Evolutionary conservation across 306 rosid species (phyloP).

Genomic region (Trifolium subterraneum): DNA sequence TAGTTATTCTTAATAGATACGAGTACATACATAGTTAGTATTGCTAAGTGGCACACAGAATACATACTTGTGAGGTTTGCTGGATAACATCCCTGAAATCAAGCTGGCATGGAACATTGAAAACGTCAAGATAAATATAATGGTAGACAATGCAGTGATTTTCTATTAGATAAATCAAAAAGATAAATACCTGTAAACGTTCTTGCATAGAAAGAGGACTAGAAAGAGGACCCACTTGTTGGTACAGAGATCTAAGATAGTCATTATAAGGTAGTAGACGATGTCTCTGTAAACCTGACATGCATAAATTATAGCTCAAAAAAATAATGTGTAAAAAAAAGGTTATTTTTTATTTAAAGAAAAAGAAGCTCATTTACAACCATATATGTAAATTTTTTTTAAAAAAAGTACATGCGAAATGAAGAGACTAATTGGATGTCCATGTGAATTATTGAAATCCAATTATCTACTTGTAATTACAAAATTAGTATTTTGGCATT

Average conservation of each 20-base stretch:
- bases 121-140: constrained; percentile 41
- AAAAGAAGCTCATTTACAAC: neutral
- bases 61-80: constrained; percentile 70
- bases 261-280: constrained; percentile 68
- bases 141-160: neutral
- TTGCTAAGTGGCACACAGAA: constrained; percentile 14
- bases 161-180: neutral
- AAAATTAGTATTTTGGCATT: too few relatives aligned
- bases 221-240: constrained; percentile 58
- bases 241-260: constrained; percentile 69
- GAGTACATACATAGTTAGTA: neutral
- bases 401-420: neutral
- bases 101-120: constrained; percentile 53
- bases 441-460: too few relatives aligned
- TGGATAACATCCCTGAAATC: constrained; percentile 72
- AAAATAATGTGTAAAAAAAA: neutral
- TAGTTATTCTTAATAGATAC: too few relatives aligned
- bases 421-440: neutral
- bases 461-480: neutral
- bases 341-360: too few relatives aligned
- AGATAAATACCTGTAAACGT: constrained; percentile 60
- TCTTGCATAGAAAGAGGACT: constrained; percentile 59
- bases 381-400: neutral
- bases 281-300: constrained; percentile 44
- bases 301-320: neutral